Conservation (phyloP, 331 rosid species). For the Malus hybrid region DNA sequence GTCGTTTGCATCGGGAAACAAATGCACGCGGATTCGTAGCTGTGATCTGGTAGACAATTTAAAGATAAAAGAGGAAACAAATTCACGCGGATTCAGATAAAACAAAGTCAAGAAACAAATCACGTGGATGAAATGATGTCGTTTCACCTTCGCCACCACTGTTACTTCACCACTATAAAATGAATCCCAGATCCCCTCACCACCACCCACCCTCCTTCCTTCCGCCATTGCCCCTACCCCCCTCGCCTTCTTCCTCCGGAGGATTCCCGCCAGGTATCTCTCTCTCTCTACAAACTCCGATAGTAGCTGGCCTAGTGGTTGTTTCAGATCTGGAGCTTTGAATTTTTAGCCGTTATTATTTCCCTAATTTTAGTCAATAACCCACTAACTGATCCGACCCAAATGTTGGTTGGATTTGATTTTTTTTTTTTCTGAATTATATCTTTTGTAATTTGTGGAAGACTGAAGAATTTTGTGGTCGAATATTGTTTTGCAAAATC, state of each 20-base stretch:
- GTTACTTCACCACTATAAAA: slow-evolving; percentile 13
- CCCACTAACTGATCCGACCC: slow-evolving; percentile 19
- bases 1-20: too few species aligned
- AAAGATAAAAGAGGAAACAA: too few species aligned
- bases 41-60: too few species aligned
- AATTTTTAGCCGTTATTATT: not conserved
- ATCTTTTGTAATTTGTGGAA: not conserved
- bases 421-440: not conserved
- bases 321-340: slow-evolving; percentile 17
- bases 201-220: not conserved
- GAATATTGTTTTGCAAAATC: not conserved
- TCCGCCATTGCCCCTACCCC: slow-evolving; percentile 24
- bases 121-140: not conserved
- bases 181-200: not conserved
- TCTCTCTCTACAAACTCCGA: not conserved
- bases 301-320: not conserved
- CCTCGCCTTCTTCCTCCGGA: not conserved
- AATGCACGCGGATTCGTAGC: too few species aligned
- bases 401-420: not conserved
- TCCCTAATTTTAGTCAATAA: slow-evolving; percentile 1
- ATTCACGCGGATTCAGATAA: not conserved
- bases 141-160: not conserved
- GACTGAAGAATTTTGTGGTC: not conserved
- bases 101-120: too few species aligned
- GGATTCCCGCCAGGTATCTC: slow-evolving; percentile 19